Base-by-base conservation (phyloP, 805 yeast genomes). In the Candida adriatica region DNA sequence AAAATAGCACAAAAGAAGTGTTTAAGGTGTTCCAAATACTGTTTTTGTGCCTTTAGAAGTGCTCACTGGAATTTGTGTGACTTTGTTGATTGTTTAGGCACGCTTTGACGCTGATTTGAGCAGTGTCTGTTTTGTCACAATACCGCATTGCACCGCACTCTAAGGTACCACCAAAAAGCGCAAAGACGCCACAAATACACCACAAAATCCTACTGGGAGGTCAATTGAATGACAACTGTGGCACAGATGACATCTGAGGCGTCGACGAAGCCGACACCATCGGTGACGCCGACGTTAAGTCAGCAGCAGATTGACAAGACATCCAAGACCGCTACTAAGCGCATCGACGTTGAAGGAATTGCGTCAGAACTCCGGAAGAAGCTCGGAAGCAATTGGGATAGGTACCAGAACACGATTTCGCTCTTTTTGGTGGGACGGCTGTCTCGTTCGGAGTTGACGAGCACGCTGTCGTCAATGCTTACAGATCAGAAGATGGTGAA, bases 361-460 rank as follows among this genome's bases (percentile, higher is more conserved):
- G 84, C 88, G 49, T 66, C 71, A 22, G 85, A 81, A 33, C 74
- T 92, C 40, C 88, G 84, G 42, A 68, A 68, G 32, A 66, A 70
- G 38, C 56, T 90, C 37, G 96, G 96, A 2, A 63, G 68, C 27
- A 52, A 48, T 29, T 90, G 98, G 98, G 90, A 80, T 40, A 70
- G 69, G 37, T 90, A 90, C 55, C 88, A 94, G 41, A 81, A 78
- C 34, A 68, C 84, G 5, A 68, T 92, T 16, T 76, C 90, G 30
- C 61, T 72, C 31, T 90, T 87, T 46, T 62, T 90, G 23, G 64
- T 80, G 23, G 95, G 95, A 5, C 80, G 78, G 52, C 62, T 87
- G 13, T 80, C 95, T 8, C 67, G 95, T 29, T 55, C 58, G 14
- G 98, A 90, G 56, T 64, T 90, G 34, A 73, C 75, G 39, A 60